Evolutionary conservation across 2,329 filamentous ascomycete species (phyloP), one percentile per base, ranked within the genome.

Genomic region (Aspergillus intermedius): DNA sequence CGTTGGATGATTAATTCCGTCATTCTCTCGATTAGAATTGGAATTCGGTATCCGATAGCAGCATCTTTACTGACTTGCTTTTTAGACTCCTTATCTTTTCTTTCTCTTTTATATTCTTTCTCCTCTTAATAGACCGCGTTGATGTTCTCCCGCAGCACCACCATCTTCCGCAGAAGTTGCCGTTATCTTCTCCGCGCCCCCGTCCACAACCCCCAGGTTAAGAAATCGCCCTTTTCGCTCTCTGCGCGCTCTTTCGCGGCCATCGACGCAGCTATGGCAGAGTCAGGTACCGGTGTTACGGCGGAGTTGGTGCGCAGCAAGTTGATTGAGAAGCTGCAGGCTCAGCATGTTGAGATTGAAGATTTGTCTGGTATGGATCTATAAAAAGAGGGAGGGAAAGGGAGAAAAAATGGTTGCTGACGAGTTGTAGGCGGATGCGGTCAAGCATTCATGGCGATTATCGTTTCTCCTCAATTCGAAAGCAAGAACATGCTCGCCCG

Each of bases 281-380:
- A 73, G 50, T 54, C 67, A 53, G 73, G 79, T 44, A 75, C 76
- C 30, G 78, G 77, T 54, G 84, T 95, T 62, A 91, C 89, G 40
- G 83, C 89, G 51, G 82, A 83, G 34, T 79, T 77, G 44, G 77
- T 97, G 47, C 83, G 79, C 63, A 73, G 74, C 40, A 87, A 85
- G 51, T 78, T 96, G 58, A 78, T 76, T 34, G 75, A 85, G 59
- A 82, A 83, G 55, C 76, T 96, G 47, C 77, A 82, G 49, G 89
- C 90, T 19, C 77, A 78, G 23, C 81, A 94, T 72, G 89, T 95
- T 54, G 84, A 93, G 61, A 89, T 96, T 59, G 86, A 88, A 55
- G 91, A 97, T 72, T 83, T 95, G 77, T 95, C 90, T 55, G 91
- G 91, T 95, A 80, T 50, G 75, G 32, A n/a, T 5, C 37, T 22